These are phyloP conservation scores for Neocatenulostroma microsporum DNA, from an alignment of 2,329 filamentous ascomycete genomes.

Conservation along the genomic window DNA sequence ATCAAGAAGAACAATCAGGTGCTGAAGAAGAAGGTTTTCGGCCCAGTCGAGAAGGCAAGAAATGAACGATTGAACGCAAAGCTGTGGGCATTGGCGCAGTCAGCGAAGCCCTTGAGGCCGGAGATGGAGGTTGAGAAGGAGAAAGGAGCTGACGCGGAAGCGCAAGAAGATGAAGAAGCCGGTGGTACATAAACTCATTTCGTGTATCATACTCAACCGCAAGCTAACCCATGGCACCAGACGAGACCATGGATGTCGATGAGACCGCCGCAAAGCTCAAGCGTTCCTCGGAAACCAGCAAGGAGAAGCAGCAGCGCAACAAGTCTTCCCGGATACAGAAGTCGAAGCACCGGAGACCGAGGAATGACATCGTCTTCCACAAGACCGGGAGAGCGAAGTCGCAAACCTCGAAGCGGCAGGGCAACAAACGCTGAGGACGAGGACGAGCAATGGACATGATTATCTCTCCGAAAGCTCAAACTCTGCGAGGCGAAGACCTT, in stretches of 20 bases:
- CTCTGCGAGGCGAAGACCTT: too few species aligned
- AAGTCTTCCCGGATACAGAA: constrained; percentile 13
- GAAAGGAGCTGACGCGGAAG: constrained; percentile 12
- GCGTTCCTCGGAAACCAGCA: not conserved
- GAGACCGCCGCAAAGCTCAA: not conserved
- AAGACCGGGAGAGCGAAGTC: constrained; percentile 10
- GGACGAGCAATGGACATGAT: too few species aligned
- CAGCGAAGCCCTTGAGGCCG: constrained; percentile 56
- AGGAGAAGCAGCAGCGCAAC: constrained; percentile 6
- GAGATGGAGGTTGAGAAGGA: constrained; percentile 38
- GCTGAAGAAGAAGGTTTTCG: constrained; percentile 75
- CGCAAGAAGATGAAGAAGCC: constrained; percentile 10
- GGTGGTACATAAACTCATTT: constrained; percentile 6
- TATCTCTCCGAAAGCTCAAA: too few species aligned
- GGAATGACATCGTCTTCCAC: constrained; percentile 13
- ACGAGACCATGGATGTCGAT: constrained; percentile 3
- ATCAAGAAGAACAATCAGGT: constrained; percentile 76
- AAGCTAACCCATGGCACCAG: too few species aligned
- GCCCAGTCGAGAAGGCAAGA: constrained; percentile 69
- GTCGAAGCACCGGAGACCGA: constrained; percentile 6
- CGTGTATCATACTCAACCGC: not conserved
- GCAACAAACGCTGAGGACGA: constrained; percentile 6
- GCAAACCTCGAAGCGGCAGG: too few species aligned
- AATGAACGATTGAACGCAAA: constrained; percentile 79
- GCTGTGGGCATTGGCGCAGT: constrained; percentile 68